Evolutionary conservation across 164 flowering plant genomes (phyloP).

Genomic region (Umbellularia californica): DNA sequence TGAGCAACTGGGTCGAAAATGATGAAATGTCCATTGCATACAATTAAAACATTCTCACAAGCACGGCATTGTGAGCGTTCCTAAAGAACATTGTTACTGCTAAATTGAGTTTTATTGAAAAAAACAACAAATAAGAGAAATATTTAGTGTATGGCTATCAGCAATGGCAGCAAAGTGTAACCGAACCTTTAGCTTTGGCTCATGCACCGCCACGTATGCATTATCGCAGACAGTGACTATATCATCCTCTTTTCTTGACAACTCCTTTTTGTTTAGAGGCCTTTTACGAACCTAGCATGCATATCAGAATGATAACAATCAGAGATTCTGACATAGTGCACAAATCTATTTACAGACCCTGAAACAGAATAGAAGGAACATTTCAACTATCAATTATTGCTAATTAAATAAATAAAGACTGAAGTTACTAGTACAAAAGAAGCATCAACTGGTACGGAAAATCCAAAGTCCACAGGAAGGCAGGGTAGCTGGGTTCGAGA

Average conservation of each 20-base stretch:
- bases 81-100: neutral
- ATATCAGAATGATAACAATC: conserved; percentile 5
- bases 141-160: neutral
- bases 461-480: neutral
- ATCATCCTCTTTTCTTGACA: conserved; percentile 88
- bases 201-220: conserved; percentile 76
- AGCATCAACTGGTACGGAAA: neutral
- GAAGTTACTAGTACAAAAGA: neutral
- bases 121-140: neutral
- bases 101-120: neutral
- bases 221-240: conserved; percentile 64
- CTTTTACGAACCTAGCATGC: conserved; percentile 83
- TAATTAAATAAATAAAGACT: neutral
- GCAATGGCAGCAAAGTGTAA: conserved; percentile 1
- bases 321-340: neutral
- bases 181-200: conserved; percentile 86
- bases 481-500: no score
- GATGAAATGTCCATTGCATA: no score
- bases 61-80: neutral
- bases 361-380: neutral
- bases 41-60: neutral
- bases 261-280: conserved; percentile 90
- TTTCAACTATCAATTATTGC: neutral
- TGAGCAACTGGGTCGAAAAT: no score
- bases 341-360: neutral